Evolutionary conservation across 2,329 filamentous ascomycete species (phyloP).

Genomic region (Aureobasidium musti): DNA sequence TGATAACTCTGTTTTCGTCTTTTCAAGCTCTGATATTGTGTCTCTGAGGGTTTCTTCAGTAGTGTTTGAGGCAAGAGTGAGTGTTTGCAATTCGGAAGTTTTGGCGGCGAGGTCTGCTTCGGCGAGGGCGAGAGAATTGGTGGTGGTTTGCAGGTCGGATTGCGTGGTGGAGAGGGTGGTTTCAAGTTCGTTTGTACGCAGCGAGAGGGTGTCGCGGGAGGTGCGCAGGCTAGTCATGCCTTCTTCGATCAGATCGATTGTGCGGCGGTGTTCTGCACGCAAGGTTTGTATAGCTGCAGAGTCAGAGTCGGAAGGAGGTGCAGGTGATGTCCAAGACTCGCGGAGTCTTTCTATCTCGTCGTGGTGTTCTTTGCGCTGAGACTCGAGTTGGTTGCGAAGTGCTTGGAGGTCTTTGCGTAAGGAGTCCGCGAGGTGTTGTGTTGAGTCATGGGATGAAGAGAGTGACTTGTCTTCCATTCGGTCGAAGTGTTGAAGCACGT

Average conservation of each 20-base stretch:
- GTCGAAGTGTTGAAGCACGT: conserved; percentile 32
- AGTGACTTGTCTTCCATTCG: not conserved
- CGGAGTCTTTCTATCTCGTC: conserved; percentile 10
- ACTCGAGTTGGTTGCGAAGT: not conserved
- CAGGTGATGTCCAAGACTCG: not conserved
- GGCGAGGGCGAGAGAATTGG: conserved; percentile 30
- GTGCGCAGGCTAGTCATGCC: conserved; percentile 22
- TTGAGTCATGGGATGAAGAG: not conserved
- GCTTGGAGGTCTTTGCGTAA: conserved; percentile 13
- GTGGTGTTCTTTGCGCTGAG: conserved; percentile 5
- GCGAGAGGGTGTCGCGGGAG: conserved; percentile 9
- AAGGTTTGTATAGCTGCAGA: not conserved
- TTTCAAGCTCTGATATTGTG: conserved; percentile 31
- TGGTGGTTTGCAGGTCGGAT: conserved; percentile 13
- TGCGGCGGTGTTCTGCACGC: conserved; percentile 16
- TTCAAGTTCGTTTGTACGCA: conserved; percentile 32
- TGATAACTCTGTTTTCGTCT: conserved; percentile 34
- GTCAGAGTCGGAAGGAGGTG: not conserved
- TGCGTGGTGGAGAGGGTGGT: conserved; percentile 30
- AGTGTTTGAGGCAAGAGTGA: not conserved
- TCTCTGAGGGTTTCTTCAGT: not conserved
- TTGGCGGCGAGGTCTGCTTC: conserved; percentile 32
- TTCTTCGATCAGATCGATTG: conserved; percentile 19
- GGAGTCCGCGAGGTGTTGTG: conserved; percentile 15
- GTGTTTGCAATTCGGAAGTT: not conserved